A percentile compares a stretch with the other conserved stretches of the same genome.
Evolutionary conservation across 1,284 basidiomycete species (phyloP).

Genomic region (Clitocybe nebularis): DNA sequence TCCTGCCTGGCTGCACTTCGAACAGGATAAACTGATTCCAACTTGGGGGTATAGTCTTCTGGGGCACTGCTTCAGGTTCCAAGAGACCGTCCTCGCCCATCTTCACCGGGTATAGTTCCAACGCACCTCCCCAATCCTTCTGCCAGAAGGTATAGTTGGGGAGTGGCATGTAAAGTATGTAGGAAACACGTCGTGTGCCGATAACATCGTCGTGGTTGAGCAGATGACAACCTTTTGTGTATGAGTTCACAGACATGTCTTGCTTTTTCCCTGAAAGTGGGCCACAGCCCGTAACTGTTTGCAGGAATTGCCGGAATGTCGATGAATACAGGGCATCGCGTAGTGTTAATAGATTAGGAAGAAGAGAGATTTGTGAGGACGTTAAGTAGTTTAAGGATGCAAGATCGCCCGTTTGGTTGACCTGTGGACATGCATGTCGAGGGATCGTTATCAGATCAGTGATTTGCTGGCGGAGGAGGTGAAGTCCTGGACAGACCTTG

Average conservation of each 20-base stretch:
- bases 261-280: conserved; percentile 90
- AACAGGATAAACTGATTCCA: conserved; percentile 99
- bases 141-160: conserved; percentile 68
- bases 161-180: conserved; percentile 96
- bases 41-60: conserved; percentile 68
- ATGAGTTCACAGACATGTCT: conserved; percentile 95
- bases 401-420: conserved; percentile 97
- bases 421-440: conserved; percentile 41
- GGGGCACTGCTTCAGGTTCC: conserved; percentile 63
- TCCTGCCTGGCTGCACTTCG: conserved; percentile 84
- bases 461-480: conserved; percentile 1
- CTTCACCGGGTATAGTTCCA: conserved; percentile 87
- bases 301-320: conserved; percentile 82
- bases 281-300: conserved; percentile 89
- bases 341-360: conserved; percentile 77
- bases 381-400: conserved; percentile 88
- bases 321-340: conserved; percentile 92
- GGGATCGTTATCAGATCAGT: conserved; percentile 6
- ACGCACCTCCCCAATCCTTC: conserved; percentile 87
- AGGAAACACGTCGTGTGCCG: conserved; percentile 90
- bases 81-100: conserved; percentile 42
- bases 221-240: conserved; percentile 88
- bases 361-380: conserved; percentile 69
- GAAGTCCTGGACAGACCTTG: conserved; percentile 56
- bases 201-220: conserved; percentile 99